phyloP scores from a whole-genome alignment of 768 basidiomycete genomes.

The Phlebiopsis flavidoalba region DNA sequence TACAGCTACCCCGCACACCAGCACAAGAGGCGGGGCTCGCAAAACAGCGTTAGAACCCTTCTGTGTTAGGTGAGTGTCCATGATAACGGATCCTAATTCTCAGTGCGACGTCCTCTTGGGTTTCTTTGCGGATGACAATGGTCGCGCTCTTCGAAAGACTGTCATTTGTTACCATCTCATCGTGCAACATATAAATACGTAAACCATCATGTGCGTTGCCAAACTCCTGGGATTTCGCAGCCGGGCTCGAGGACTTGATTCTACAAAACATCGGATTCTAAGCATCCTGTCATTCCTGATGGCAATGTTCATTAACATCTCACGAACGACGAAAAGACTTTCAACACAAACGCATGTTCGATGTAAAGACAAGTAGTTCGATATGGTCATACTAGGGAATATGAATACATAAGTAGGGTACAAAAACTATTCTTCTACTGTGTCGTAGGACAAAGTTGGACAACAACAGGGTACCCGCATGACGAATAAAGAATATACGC shows the following conservation, averaged over 20 bases:
- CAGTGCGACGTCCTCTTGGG: neutral
- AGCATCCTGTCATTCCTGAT: too few relatives aligned
- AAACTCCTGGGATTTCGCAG: too few relatives aligned
- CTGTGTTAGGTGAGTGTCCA: neutral
- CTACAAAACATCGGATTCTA: too few relatives aligned
- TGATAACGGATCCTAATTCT: neutral
- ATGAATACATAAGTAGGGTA: conserved; percentile 2
- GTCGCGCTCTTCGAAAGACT: too few relatives aligned
- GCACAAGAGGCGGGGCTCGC: neutral
- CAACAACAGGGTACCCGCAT: conserved; percentile 16
- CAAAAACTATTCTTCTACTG: conserved; percentile 1
- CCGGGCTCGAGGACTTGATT: too few relatives aligned
- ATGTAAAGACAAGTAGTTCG: neutral
- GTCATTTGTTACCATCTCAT: too few relatives aligned
- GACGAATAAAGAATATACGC: conserved; percentile 4
- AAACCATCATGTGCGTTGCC: too few relatives aligned
- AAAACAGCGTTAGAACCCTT: conserved; percentile 5
- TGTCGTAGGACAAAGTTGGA: conserved; percentile 22
- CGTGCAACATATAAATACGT: too few relatives aligned
- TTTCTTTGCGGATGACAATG: too few relatives aligned
- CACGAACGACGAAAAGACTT: too few relatives aligned
- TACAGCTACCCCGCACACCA: neutral
- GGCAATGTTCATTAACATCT: too few relatives aligned
- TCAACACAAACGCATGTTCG: neutral
- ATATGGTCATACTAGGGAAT: conserved; percentile 3